Evolutionary conservation across 306 rosid species (phyloP).

Genomic region (Crataegus laevigata): DNA sequence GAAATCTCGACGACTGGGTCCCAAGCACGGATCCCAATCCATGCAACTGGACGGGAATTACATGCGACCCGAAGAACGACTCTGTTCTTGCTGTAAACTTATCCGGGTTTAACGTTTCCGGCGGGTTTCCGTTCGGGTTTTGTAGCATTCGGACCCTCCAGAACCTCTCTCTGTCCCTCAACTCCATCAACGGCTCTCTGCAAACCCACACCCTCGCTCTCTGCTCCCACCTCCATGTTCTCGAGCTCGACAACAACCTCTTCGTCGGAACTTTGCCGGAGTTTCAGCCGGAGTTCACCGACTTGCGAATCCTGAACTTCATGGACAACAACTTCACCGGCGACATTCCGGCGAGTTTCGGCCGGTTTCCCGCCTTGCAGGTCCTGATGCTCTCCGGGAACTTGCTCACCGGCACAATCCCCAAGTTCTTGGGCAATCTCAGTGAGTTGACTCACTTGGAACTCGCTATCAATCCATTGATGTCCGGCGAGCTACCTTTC

Average conservation of each 20-base stretch:
- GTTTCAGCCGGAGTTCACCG: slow-evolving; percentile 26
- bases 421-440: slow-evolving; percentile 56
- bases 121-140: slow-evolving; percentile 53
- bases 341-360: slow-evolving; percentile 51
- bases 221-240: slow-evolving; percentile 45
- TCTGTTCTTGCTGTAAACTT: slow-evolving; percentile 48
- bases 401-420: slow-evolving; percentile 51
- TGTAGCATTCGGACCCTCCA: slow-evolving; percentile 59
- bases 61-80: slow-evolving; percentile 32
- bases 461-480: slow-evolving; percentile 35
- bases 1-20: slow-evolving; percentile 44
- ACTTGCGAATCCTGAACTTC: slow-evolving; percentile 39
- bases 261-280: slow-evolving; percentile 61
- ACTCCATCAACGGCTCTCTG: slow-evolving; percentile 35
- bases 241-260: slow-evolving; percentile 45
- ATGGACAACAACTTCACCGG: slow-evolving; percentile 66
- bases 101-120: slow-evolving; percentile 24
- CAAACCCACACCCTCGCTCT: slow-evolving; percentile 32
- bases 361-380: slow-evolving; percentile 29
- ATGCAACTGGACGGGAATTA: slow-evolving; percentile 69
- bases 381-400: slow-evolving; percentile 32
- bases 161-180: slow-evolving; percentile 31
- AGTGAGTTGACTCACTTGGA: slow-evolving; percentile 37
- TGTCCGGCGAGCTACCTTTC: slow-evolving; percentile 40
- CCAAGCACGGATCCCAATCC: slow-evolving; percentile 18